Conservation (phyloP, 129 eudicot species). For the Chrysanthemum lavandulifolium region DNA sequence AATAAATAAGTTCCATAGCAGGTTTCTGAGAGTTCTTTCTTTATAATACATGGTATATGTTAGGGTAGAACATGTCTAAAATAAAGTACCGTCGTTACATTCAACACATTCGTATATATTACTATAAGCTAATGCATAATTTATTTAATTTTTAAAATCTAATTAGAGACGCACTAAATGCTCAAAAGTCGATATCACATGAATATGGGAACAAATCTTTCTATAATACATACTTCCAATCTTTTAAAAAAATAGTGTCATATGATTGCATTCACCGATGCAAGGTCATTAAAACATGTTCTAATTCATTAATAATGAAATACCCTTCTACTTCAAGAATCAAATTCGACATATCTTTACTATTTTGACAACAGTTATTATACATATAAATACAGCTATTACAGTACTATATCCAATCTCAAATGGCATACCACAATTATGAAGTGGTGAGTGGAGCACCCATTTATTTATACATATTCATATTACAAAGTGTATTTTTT, state of each 20-base stretch:
- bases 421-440: conserved; percentile 5
- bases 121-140: background rate
- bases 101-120: too few relatives aligned
- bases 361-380: background rate
- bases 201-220: too few relatives aligned
- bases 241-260: conserved; percentile 3
- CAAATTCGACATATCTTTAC: conserved; percentile 2
- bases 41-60: background rate
- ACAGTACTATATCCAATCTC: background rate
- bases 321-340: background rate
- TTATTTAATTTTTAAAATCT: background rate
- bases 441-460: background rate
- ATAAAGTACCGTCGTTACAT: background rate
- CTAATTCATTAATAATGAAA: conserved; percentile 8
- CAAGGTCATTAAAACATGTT: background rate
- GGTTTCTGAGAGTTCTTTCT: too few relatives aligned
- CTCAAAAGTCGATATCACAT: too few relatives aligned
- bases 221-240: background rate
- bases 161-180: too few relatives aligned
- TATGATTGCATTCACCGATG: conserved; percentile 4
- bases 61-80: background rate
- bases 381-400: background rate
- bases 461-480: conserved; percentile 1
- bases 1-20: too few relatives aligned
- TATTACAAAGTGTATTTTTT: background rate